phyloP scores from a whole-genome alignment of 2,329 filamentous ascomycete genomes.

The Penicillium sp. region DNA sequence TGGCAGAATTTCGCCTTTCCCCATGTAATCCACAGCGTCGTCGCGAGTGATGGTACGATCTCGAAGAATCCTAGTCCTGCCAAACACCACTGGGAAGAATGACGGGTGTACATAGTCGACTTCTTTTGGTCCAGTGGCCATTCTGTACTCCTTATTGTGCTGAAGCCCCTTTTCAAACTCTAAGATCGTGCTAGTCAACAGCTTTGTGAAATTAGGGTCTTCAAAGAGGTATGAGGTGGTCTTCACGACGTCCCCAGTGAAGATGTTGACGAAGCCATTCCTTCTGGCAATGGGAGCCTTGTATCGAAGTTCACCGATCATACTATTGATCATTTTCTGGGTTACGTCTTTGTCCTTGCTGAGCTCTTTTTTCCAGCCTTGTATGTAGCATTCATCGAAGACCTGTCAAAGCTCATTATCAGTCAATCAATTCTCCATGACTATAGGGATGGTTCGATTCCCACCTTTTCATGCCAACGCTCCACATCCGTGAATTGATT shows the following conservation, averaged over 20 bases:
- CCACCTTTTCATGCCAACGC: constrained; percentile 26
- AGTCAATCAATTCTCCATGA: too few relatives aligned
- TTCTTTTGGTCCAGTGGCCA: constrained; percentile 38
- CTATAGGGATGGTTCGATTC: too few relatives aligned
- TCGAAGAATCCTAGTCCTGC: constrained; percentile 26
- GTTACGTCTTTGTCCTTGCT: constrained; percentile 27
- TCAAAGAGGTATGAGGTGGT: constrained; percentile 46
- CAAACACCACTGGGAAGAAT: constrained; percentile 53
- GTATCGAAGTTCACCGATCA: constrained; percentile 47
- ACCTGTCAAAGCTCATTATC: constrained; percentile 22
- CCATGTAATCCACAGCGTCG: constrained; percentile 21
- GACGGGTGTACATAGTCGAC: constrained; percentile 63
- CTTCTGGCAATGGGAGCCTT: constrained; percentile 48
- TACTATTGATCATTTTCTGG: constrained; percentile 33
- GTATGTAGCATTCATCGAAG: constrained; percentile 27
- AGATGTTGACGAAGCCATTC: constrained; percentile 41
- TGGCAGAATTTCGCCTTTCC: constrained; percentile 24
- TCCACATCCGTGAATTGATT: constrained; percentile 39
- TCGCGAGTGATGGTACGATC: constrained; percentile 25
- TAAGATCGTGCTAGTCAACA: constrained; percentile 43
- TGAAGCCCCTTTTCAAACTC: constrained; percentile 52
- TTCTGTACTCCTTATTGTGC: constrained; percentile 52
- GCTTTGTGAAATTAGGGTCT: constrained; percentile 32
- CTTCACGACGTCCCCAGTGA: constrained; percentile 52
- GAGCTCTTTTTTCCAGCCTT: constrained; percentile 30